phyloP scores from a whole-genome alignment of 2,329 filamentous ascomycete genomes.

The Microcyclosporella mali region DNA sequence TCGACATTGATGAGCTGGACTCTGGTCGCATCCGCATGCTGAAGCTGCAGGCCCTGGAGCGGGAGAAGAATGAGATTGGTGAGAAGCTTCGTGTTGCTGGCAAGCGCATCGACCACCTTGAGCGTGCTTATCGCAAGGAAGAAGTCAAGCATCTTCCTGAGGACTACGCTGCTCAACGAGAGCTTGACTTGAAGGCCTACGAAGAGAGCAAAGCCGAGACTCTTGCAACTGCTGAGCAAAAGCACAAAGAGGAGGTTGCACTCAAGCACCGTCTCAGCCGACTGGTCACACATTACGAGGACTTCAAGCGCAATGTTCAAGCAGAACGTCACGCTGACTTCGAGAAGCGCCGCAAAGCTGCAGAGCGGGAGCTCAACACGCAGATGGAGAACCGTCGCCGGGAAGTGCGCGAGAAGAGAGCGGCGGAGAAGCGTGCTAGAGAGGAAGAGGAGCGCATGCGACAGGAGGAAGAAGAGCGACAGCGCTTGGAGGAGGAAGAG shows the following conservation, averaged over 20 bases:
- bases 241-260: conserved; percentile 86
- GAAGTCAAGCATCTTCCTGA: conserved; percentile 84
- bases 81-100: conserved; percentile 86
- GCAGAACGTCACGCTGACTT: conserved; percentile 91
- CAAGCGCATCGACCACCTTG: conserved; percentile 94
- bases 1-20: conserved; percentile 67
- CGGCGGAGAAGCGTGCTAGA: conserved; percentile 74
- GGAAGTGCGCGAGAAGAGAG: conserved; percentile 76
- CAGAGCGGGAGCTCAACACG: conserved; percentile 86
- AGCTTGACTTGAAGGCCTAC: conserved; percentile 71
- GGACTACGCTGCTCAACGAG: conserved; percentile 78
- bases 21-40: conserved; percentile 72
- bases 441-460: conserved; percentile 76
- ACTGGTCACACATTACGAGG: conserved; percentile 76
- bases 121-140: conserved; percentile 93
- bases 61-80: conserved; percentile 93
- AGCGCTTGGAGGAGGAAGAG: conserved; percentile 77
- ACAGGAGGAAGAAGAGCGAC: conserved; percentile 79
- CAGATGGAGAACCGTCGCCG: conserved; percentile 83
- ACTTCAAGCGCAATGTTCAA: conserved; percentile 73
- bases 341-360: conserved; percentile 84
- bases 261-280: conserved; percentile 88
- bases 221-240: conserved; percentile 71
- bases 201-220: conserved; percentile 72
- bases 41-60: conserved; percentile 92